Evolutionary conservation across 257 asterid species (phyloP).

Genomic region (Petunia axillaris): DNA sequence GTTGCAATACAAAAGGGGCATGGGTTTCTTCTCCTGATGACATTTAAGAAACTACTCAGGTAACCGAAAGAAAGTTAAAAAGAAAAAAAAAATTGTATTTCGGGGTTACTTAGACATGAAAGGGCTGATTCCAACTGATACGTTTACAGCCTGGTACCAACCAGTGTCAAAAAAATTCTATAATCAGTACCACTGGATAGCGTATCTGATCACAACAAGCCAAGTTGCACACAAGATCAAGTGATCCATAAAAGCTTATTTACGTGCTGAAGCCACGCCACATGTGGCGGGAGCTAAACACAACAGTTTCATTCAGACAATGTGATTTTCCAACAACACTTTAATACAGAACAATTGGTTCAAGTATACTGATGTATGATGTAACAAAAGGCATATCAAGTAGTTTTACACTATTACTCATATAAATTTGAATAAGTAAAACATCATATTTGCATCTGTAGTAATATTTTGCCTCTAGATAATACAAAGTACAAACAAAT

Average conservation of each 20-base stretch:
- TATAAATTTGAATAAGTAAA: not conserved
- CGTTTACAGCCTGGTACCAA: not conserved
- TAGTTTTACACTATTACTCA: not conserved
- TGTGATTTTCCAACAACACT: not conserved
- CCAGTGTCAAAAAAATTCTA: not conserved
- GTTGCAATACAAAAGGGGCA: not conserved
- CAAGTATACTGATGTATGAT: not conserved
- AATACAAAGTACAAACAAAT: not conserved
- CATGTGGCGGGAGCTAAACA: not conserved
- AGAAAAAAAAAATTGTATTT: not conserved
- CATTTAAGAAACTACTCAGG: conserved; percentile 4
- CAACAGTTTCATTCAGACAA: not conserved
- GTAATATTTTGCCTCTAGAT: not conserved
- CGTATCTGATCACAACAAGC: not conserved
- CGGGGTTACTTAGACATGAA: not conserved
- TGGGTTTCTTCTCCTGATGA: not conserved
- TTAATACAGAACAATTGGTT: not conserved
- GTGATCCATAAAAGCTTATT: not conserved
- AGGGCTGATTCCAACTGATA: not conserved
- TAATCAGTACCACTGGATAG: not conserved
- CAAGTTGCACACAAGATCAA: not conserved
- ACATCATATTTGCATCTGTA: not conserved
- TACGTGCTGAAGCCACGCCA: conserved; percentile 22
- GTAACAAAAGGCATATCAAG: not conserved
- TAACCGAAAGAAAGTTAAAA: not conserved